phyloP scores from a whole-genome alignment of 139 green algal genomes.

The Astrephomene gubernaculifera region DNA sequence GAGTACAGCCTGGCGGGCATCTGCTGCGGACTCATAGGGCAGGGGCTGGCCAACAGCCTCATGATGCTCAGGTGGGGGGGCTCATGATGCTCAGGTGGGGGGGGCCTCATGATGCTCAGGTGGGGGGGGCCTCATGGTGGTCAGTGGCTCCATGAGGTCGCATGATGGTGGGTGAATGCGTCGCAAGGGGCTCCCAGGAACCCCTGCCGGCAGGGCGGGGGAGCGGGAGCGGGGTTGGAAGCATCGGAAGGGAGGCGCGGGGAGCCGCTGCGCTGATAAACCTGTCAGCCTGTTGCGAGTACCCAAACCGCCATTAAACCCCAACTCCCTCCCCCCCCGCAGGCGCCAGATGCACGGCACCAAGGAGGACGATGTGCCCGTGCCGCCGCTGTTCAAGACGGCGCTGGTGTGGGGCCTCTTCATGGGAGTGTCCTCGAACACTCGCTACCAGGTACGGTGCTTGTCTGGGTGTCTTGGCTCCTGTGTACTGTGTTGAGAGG shows the following conservation, averaged over 20 bases:
- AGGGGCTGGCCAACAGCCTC: constrained; percentile 90
- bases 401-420: constrained; percentile 95
- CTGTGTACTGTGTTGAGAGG: too few relatives aligned
- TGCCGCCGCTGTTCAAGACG: constrained; percentile 83
- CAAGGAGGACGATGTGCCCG: constrained; percentile 79
- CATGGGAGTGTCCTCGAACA: constrained; percentile 97
- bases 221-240: background rate
- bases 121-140: too few relatives aligned
- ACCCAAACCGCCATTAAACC: background rate
- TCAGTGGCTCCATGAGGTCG: too few relatives aligned
- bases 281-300: background rate
- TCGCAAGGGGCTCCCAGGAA: too few relatives aligned
- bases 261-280: background rate
- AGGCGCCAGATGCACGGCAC: constrained; percentile 67
- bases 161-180: too few relatives aligned
- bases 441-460: constrained; percentile 94
- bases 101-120: too few relatives aligned
- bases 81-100: background rate
- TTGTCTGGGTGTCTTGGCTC: too few relatives aligned
- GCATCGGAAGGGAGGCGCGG: background rate
- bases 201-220: too few relatives aligned
- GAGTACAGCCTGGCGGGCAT: constrained; percentile 94
- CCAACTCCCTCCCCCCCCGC: background rate
- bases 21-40: constrained; percentile 89
- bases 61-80: constrained; percentile 83